These are phyloP conservation scores for Rhynchospora breviuscula DNA, from an alignment of 176 grass and related monocot genomes.

Conservation along the genomic window DNA sequence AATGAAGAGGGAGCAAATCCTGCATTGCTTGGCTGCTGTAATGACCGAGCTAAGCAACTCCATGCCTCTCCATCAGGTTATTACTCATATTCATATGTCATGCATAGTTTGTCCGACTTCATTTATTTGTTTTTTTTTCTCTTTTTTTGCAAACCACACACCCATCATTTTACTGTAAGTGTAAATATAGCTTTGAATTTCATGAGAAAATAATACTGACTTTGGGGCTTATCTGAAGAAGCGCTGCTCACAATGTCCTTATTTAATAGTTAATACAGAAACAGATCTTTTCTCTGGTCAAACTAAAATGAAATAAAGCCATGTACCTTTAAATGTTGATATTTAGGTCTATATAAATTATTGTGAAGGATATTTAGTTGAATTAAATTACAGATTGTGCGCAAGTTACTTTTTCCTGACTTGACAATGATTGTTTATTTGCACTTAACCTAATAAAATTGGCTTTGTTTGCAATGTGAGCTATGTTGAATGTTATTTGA, in stretches of 20 bases:
- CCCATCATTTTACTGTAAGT: neutral
- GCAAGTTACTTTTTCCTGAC: neutral
- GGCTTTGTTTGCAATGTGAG: neutral
- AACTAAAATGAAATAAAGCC: neutral
- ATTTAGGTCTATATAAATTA: neutral
- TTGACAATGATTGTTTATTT: neutral
- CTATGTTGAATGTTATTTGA: neutral
- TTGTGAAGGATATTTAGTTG: neutral
- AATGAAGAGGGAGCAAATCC: slow-evolving; percentile 48
- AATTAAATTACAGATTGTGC: neutral
- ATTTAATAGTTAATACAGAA: too few relatives aligned
- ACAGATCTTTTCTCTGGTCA: neutral
- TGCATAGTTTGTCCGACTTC: too few relatives aligned
- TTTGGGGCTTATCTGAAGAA: neutral
- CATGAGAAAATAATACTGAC: neutral
- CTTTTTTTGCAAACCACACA: neutral
- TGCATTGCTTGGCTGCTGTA: slow-evolving; percentile 76
- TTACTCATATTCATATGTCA: neutral
- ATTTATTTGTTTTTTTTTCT: neutral
- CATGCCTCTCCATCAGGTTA: slow-evolving; percentile 85
- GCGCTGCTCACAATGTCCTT: neutral
- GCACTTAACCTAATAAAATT: neutral
- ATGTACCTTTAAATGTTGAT: neutral
- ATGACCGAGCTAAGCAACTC: slow-evolving; percentile 68
- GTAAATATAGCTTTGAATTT: neutral